A percentile compares a stretch with the other conserved stretches of the same genome.
Evolutionary conservation across 768 basidiomycete genomes (phyloP).

Genomic region (Rhodosporidiobolus odoratus): DNA sequence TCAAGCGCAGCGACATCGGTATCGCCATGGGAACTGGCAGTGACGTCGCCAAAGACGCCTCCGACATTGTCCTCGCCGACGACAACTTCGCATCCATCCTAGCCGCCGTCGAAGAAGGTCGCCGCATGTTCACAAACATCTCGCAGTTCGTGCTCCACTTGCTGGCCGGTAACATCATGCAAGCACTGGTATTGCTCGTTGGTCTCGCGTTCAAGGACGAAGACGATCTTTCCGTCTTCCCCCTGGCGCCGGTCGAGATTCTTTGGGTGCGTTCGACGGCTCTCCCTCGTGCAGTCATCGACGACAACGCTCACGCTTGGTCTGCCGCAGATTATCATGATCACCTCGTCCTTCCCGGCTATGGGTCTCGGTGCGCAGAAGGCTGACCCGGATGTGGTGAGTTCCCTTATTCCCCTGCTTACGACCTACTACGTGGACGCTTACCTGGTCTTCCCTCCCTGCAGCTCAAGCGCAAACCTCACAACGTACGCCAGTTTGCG

Average conservation of each 20-base stretch:
- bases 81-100: conserved; percentile 65
- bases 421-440: conserved; percentile 45
- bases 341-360: conserved; percentile 54
- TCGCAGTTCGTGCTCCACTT: conserved; percentile 58
- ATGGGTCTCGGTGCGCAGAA: conserved; percentile 57
- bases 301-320: not conserved
- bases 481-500: conserved; percentile 11
- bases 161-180: conserved; percentile 55
- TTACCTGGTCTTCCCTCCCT: no score
- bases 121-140: conserved; percentile 53
- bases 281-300: not conserved
- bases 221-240: conserved; percentile 55
- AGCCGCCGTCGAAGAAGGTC: conserved; percentile 62
- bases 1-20: conserved; percentile 59
- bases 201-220: conserved; percentile 58
- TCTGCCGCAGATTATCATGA: conserved; percentile 54
- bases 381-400: conserved; percentile 55
- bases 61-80: conserved; percentile 61
- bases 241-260: conserved; percentile 48
- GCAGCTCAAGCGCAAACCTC: conserved; percentile 23
- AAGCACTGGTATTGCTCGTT: conserved; percentile 56
- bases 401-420: conserved; percentile 42
- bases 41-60: conserved; percentile 60
- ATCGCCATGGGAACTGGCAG: conserved; percentile 60
- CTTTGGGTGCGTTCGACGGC: conserved; percentile 48